Evolutionary conservation across 2,329 filamentous ascomycete genomes (phyloP).

Genomic region (Phialophora tarda): DNA sequence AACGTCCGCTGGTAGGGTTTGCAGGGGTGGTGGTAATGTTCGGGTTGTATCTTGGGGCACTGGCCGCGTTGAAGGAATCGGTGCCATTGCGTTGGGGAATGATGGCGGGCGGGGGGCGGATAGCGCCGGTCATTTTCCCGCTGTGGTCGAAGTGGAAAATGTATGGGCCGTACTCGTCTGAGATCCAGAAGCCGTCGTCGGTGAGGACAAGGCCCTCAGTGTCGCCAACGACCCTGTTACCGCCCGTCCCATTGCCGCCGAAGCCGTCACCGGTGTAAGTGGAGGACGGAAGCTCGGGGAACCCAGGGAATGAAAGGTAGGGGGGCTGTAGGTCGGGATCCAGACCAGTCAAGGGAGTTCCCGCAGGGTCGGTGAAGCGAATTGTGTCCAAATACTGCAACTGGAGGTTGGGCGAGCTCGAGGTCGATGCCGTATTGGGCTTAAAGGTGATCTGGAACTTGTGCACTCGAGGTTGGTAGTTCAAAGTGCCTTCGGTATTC

Average conservation of each 20-base stretch:
- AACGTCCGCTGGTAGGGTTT: conserved; percentile 65
- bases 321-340: conserved; percentile 62
- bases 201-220: conserved; percentile 69
- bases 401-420: conserved; percentile 65
- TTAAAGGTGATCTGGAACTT: conserved; percentile 67
- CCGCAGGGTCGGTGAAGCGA: conserved; percentile 67
- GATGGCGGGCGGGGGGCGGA: conserved; percentile 68
- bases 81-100: conserved; percentile 68
- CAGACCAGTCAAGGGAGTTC: conserved; percentile 66
- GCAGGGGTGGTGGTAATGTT: conserved; percentile 57
- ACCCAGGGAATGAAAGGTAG: conserved; percentile 61
- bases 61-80: conserved; percentile 68
- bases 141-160: conserved; percentile 67
- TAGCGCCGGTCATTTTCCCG: conserved; percentile 67
- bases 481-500: conserved; percentile 73
- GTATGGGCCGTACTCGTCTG: conserved; percentile 73
- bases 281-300: conserved; percentile 66
- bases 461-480: conserved; percentile 71
- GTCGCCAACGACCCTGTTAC: conserved; percentile 66
- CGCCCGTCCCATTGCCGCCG: conserved; percentile 65
- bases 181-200: conserved; percentile 69
- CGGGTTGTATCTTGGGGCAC: conserved; percentile 65
- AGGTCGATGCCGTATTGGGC: conserved; percentile 49
- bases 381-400: conserved; percentile 69
- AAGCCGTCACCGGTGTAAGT: conserved; percentile 72